Evolutionary conservation across 2,329 filamentous ascomycete species (phyloP), one percentile per base, ranked within the genome.

Genomic region (Fusarium udum): DNA sequence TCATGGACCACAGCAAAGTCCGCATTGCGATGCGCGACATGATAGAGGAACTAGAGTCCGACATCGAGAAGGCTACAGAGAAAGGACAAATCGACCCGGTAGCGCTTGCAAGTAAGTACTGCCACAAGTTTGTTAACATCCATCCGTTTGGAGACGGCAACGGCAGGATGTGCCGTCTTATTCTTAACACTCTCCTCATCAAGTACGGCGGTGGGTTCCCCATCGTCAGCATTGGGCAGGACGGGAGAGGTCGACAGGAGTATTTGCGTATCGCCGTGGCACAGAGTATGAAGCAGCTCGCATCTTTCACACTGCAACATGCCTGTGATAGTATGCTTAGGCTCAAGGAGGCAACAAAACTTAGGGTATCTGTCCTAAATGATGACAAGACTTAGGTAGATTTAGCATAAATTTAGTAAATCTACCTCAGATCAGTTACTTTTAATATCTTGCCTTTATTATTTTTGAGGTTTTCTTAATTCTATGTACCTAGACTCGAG

Each of bases 81-180:
- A 12, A 53, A 37, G 49, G 49, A 10, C 32, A 53, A 26, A 53
- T 53, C 32, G 49, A 53, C 32, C 49, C 49, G 8, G 32, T 53
- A 36, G 32, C 4, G 77, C 77, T n/a, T 75, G 76, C 20, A 75
- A 53, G 49, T 37, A 53, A 78, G 26, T 78, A 79, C 34, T 79
- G 74, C 28, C 75, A 82, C 26, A 42, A 57, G 1, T 79, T 83
- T 45, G 77, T 81, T 43, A 78, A 72, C 20, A 82, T 83, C 13
- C 80, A 83, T 20, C 82, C 81, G 1, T 84, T 83, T 43, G 69
- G 69, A 9, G 80, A 82, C 45, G 82, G 81, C 3, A 84, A 84
- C 32, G 82, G 80, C 1, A 72, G 79, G 8, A 73, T 76, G 26
- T 82, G 77, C 37, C 76, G 81, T 3, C 72, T 84, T 4, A 67